phyloP scores from a whole-genome alignment of 169 alveolate genomes.

The Plasmodium ovale region DNA sequence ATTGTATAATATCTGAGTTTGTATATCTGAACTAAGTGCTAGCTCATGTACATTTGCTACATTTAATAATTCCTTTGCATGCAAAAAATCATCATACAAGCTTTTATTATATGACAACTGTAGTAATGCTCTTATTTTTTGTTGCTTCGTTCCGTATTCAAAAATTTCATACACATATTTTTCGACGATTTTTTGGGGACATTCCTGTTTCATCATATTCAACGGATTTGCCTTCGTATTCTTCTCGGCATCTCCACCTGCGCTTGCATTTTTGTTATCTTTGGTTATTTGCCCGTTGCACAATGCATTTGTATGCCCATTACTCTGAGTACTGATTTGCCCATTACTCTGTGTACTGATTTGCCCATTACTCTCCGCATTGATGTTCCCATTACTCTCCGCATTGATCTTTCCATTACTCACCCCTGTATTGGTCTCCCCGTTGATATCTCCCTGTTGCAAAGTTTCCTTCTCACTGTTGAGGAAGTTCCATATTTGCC shows the following conservation, averaged over 20 bases:
- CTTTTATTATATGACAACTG: slow-evolving; percentile 91
- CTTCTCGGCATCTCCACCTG: background rate
- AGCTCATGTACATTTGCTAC: slow-evolving; percentile 91
- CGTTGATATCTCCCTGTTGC: background rate
- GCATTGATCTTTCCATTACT: background rate
- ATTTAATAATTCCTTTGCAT: slow-evolving; percentile 90
- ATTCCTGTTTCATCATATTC: background rate
- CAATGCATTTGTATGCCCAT: background rate
- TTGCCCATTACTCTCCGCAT: background rate
- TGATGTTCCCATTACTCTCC: background rate
- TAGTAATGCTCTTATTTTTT: slow-evolving; percentile 89
- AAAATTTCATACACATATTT: slow-evolving; percentile 83
- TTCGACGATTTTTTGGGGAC: slow-evolving; percentile 75
- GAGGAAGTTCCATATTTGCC: slow-evolving; percentile 64
- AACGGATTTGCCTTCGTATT: background rate
- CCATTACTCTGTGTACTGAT: slow-evolving; percentile 3
- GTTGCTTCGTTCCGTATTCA: slow-evolving; percentile 87
- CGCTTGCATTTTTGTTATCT: background rate
- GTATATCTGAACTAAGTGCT: slow-evolving; percentile 91
- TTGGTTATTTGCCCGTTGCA: no score
- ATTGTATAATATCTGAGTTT: slow-evolving; percentile 95
- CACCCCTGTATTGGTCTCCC: background rate
- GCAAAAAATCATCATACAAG: slow-evolving; percentile 91
- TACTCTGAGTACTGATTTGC: background rate
- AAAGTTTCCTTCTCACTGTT: slow-evolving; percentile 9